Base-by-base conservation (phyloP, 805 yeast genomes). In the Yarrowia bubula region DNA sequence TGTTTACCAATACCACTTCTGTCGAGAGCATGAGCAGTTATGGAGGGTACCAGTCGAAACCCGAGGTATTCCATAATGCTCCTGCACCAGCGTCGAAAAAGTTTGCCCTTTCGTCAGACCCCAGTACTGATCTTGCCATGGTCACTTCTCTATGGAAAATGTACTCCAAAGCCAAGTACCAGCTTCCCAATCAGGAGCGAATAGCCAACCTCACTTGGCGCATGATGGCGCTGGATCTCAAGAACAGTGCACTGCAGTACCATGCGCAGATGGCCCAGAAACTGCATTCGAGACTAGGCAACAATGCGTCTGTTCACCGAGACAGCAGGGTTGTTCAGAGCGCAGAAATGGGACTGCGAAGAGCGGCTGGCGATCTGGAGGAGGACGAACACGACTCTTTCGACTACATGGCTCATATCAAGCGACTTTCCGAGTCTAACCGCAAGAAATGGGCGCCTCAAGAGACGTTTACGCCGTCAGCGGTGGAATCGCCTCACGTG, bases 181-280 rank as follows among this genome's bases (percentile, higher is more conserved):
- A 87, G 11, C 76, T 92, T 44, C 96, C 96, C 0, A 86, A 89
- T 73, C 82, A 83, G 65, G 82, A 84, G 32, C 78, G 97, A 60
- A 88, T 92, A 86, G 90, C 89, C 71, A 92, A 92, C 73, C 75
- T 91, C 64, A 86, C 96, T 9, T 91, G 97, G 97, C 78, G 97
- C 66, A 82, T 91, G 84, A 87, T 91, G 92, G 57, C 68, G 31
- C 31, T 55, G 43, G 55, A 64, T 18, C 46, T 62, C 15, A 53
- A 62, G 32, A 51, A 62, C 33, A 38, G 37, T 38, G 38, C 46
- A 38, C 15, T 53, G 65, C 64, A 58, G 18, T 35, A 58, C 64
- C 50, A 37, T 15, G 51, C 42, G 10, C 32, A 32, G 17, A 42
- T 43, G 64, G 58, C 58, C 43, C 64, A 58, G 51, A 58, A 58